Evolutionary conservation across 768 basidiomycete species (phyloP).

Genomic region (Chlorophyllum brunneum): DNA sequence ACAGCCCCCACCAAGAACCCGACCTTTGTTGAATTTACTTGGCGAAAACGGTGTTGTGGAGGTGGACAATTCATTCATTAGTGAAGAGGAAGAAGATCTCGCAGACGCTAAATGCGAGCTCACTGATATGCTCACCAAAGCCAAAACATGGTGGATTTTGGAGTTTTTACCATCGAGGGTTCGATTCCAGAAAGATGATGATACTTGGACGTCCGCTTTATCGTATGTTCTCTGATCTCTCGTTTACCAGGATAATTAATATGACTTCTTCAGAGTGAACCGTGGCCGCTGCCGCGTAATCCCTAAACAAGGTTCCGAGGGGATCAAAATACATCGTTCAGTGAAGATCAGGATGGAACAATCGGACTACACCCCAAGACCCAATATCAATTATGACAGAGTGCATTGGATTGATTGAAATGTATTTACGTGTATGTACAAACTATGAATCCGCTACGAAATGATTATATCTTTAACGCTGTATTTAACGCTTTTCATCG

Average conservation of each 20-base stretch:
- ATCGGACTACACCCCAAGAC: neutral
- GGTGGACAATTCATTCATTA: slow-evolving; percentile 29
- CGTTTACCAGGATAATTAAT: neutral
- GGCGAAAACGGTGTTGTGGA: slow-evolving; percentile 21
- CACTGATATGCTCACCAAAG: slow-evolving; percentile 54
- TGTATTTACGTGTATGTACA: too few relatives aligned
- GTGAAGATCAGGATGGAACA: slow-evolving; percentile 43
- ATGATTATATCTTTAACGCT: too few relatives aligned
- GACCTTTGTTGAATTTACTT: slow-evolving; percentile 16
- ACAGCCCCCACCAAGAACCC: slow-evolving; percentile 17
- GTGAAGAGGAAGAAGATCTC: slow-evolving; percentile 60
- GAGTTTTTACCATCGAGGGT: slow-evolving; percentile 45
- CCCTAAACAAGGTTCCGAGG: slow-evolving; percentile 32
- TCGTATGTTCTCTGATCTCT: slow-evolving; percentile 26
- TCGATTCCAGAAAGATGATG: slow-evolving; percentile 36
- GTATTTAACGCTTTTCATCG: too few relatives aligned
- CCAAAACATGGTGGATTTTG: slow-evolving; percentile 60
- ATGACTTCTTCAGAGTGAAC: slow-evolving; percentile 31
- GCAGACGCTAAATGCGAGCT: slow-evolving; percentile 46
- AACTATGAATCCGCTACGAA: too few relatives aligned
- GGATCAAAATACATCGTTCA: slow-evolving; percentile 40
- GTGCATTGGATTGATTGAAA: slow-evolving; percentile 8
- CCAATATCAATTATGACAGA: slow-evolving; percentile 3
- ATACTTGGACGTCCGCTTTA: slow-evolving; percentile 33
- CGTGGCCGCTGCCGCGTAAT: slow-evolving; percentile 38